phyloP scores from a whole-genome alignment of 306 rosid species.

The Sphenostylis stenocarpa region DNA sequence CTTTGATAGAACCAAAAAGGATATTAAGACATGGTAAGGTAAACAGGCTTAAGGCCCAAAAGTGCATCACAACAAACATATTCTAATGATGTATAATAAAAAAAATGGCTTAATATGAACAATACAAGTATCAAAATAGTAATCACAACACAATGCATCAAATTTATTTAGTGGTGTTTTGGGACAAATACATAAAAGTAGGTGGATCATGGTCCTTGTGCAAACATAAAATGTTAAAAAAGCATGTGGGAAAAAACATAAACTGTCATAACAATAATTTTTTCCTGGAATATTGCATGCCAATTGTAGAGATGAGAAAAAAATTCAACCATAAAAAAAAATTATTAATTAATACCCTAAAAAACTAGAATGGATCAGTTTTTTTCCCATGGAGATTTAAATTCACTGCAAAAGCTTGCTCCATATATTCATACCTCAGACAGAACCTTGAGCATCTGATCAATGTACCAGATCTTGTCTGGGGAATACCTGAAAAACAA shows the following conservation, averaged over 20 bases:
- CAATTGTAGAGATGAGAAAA: not conserved
- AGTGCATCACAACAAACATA: no score
- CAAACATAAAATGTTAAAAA: constrained; percentile 1
- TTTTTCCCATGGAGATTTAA: not conserved
- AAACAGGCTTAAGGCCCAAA: no score
- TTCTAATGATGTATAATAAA: not conserved
- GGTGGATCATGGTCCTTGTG: not conserved
- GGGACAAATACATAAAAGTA: not conserved
- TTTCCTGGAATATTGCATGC: not conserved
- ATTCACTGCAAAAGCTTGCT: not conserved
- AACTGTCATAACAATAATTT: not conserved
- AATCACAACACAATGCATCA: not conserved
- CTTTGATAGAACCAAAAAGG: no score
- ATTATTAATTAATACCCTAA: not conserved
- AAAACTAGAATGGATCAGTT: not conserved
- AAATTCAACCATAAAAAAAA: not conserved
- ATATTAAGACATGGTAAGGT: no score
- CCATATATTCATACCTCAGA: not conserved
- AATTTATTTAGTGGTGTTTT: not conserved
- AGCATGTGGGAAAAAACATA: not conserved
- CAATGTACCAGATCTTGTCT: constrained; percentile 13
- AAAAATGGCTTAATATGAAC: not conserved
- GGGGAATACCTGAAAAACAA: constrained; percentile 2
- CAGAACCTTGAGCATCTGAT: constrained; percentile 12
- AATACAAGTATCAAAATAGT: not conserved